phyloP scores from a whole-genome alignment of 83 land plant species.

The Picea abies region DNA sequence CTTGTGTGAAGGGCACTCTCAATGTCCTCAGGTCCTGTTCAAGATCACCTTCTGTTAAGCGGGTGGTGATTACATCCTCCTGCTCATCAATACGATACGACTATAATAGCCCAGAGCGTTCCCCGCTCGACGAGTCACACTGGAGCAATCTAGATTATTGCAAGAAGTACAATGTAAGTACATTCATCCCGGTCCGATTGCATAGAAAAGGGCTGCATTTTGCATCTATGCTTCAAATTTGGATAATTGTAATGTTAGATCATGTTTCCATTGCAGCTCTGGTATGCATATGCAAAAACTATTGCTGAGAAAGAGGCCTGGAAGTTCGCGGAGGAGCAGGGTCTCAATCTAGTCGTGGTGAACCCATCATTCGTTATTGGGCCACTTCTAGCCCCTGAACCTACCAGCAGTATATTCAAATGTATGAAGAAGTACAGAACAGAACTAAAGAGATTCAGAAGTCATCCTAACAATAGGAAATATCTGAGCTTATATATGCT shows the following conservation, averaged over 20 bases:
- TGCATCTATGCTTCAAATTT: not conserved
- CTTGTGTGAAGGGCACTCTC: conserved; percentile 68
- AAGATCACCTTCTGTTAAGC: conserved; percentile 56
- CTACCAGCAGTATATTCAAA: too few species aligned
- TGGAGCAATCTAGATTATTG: conserved; percentile 92
- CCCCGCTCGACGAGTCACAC: conserved; percentile 71
- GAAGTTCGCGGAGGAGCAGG: conserved; percentile 60
- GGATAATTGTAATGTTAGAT: not conserved
- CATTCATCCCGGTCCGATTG: not conserved
- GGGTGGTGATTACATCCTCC: conserved; percentile 91
- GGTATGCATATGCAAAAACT: conserved; percentile 98
- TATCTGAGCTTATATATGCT: too few species aligned
- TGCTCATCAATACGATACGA: conserved; percentile 91
- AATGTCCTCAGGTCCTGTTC: conserved; percentile 84
- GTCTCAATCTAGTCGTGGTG: conserved; percentile 82
- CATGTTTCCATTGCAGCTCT: conserved; percentile 48
- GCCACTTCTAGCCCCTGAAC: conserved; percentile 72
- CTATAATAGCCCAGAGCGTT: conserved; percentile 42
- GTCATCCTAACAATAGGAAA: too few species aligned
- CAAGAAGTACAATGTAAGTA: conserved; percentile 57
- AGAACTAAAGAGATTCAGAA: too few species aligned
- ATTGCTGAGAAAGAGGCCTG: conserved; percentile 84
- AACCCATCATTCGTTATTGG: conserved; percentile 93
- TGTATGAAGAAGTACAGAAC: too few species aligned
- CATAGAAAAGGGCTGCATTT: too few species aligned